Percentiles rank a stretch among this genome's conserved stretches.
Evolutionary conservation across 1,284 basidiomycete genomes (phyloP).

Genomic region (Volvariella volvacea): DNA sequence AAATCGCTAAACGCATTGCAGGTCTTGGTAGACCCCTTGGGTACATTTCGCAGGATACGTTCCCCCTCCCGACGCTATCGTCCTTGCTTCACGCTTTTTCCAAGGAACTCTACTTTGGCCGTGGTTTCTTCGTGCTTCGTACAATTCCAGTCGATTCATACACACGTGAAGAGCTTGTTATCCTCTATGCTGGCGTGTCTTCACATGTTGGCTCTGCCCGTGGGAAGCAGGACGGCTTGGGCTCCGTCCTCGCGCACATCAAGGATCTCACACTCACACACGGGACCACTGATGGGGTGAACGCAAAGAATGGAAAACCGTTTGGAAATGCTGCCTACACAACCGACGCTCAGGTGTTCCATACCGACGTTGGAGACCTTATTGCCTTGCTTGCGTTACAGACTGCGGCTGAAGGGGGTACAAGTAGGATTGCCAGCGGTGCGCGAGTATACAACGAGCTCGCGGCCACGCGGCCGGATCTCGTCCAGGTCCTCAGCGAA

Average conservation of each 20-base stretch:
- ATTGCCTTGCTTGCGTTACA: constrained; percentile 35
- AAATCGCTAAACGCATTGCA: too few species aligned
- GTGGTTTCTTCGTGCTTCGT: constrained; percentile 34
- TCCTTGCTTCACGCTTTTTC: constrained; percentile 20
- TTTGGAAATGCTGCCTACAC: constrained; percentile 40
- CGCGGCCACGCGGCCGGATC: constrained; percentile 35
- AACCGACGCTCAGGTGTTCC: constrained; percentile 42
- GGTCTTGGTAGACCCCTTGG: too few species aligned
- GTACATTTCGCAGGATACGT: constrained; percentile 23
- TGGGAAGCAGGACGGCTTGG: constrained; percentile 33
- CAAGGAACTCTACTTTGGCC: constrained; percentile 27
- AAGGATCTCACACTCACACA: constrained; percentile 37
- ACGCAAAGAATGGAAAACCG: too few species aligned
- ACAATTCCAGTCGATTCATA: constrained; percentile 30
- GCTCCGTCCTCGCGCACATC: constrained; percentile 37
- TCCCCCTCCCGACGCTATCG: constrained; percentile 28
- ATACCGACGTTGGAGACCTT: constrained; percentile 38
- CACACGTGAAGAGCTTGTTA: constrained; percentile 24
- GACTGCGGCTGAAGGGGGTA: constrained; percentile 33
- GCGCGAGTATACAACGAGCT: constrained; percentile 39
- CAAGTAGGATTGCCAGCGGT: constrained; percentile 36
- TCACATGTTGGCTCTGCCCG: constrained; percentile 34
- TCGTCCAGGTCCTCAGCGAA: constrained; percentile 31
- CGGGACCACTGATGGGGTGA: constrained; percentile 22
- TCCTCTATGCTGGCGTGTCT: constrained; percentile 34